Conservation (phyloP, 306 rosid species). For the Glycine soja region DNA sequence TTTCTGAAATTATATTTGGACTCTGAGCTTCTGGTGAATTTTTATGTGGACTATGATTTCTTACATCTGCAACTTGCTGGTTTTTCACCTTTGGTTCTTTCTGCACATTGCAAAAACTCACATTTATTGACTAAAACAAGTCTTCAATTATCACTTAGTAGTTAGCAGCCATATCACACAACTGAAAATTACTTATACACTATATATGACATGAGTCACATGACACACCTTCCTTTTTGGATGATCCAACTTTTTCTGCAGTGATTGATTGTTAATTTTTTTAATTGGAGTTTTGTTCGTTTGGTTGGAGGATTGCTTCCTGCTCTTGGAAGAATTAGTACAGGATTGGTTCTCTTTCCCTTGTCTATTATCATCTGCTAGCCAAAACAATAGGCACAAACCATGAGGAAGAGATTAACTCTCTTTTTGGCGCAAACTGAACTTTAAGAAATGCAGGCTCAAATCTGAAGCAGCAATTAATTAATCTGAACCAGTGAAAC, state of each 20-base stretch:
- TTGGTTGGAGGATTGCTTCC: conserved; percentile 52
- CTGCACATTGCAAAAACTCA: conserved; percentile 57
- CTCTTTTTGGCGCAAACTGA: conserved; percentile 12
- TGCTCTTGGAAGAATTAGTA: conserved; percentile 53
- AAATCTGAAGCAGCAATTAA: conserved; percentile 15
- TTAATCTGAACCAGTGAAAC: conserved; percentile 27
- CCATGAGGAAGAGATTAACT: conserved; percentile 35
- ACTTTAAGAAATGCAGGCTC: conserved; percentile 9
- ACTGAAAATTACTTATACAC: conserved; percentile 23
- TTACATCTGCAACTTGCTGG: conserved; percentile 51
- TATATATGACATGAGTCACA: neutral
- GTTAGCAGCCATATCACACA: neutral
- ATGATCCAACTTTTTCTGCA: conserved; percentile 56
- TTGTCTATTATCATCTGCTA: conserved; percentile 64
- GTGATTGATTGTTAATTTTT: conserved; percentile 57
- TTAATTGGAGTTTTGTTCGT: conserved; percentile 52
- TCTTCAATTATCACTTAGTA: conserved; percentile 29
- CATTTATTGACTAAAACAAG: conserved; percentile 39
- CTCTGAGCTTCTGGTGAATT: conserved; percentile 56
- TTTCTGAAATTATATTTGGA: conserved; percentile 82
- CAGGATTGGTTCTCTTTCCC: conserved; percentile 73
- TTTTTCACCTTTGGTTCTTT: conserved; percentile 57
- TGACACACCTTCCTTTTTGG: conserved; percentile 61
- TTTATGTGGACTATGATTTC: conserved; percentile 49
- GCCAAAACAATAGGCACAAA: conserved; percentile 31